Percentiles rank a stretch among this genome's conserved stretches.
These are phyloP conservation scores for Aethionema arabicum DNA, from an alignment of 345 rosid genomes.

Conservation along the genomic window DNA sequence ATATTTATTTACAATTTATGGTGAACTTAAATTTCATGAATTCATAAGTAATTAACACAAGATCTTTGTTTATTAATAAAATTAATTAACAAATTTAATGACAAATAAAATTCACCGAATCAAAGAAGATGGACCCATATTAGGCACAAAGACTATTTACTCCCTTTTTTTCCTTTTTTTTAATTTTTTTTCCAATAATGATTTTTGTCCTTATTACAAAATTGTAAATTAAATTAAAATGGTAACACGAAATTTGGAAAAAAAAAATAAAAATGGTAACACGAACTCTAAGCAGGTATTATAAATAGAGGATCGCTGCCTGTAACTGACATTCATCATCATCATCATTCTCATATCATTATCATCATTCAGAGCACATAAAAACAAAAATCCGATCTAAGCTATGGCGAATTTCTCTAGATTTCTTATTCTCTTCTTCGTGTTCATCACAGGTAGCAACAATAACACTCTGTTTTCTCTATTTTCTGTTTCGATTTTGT, in stretches of 20 bases:
- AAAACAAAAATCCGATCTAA: neutral
- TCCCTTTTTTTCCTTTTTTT: too few species aligned
- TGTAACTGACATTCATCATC: constrained; percentile 10
- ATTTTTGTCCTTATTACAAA: too few species aligned
- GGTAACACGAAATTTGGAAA: neutral
- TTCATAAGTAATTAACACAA: too few species aligned
- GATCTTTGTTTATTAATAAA: too few species aligned
- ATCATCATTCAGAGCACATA: neutral
- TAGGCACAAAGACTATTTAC: too few species aligned
- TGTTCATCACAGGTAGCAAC: constrained; percentile 23
- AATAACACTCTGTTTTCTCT: neutral
- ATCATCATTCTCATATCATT: neutral
- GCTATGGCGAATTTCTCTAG: constrained; percentile 23
- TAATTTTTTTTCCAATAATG: too few species aligned
- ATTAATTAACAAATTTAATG: neutral
- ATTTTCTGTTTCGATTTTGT: too few species aligned
- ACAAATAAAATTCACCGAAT: neutral
- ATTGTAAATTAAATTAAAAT: neutral
- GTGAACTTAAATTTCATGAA: too few species aligned
- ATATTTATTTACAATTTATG: too few species aligned
- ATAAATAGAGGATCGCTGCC: constrained; percentile 15
- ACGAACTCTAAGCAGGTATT: constrained; percentile 1
- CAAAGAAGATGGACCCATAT: neutral
- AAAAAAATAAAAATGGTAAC: neutral
- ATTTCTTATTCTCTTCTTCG: constrained; percentile 16